These are phyloP conservation scores for Tolypocladium nubicola DNA, from an alignment of 2,329 filamentous ascomycete genomes.

Conservation along the genomic window DNA sequence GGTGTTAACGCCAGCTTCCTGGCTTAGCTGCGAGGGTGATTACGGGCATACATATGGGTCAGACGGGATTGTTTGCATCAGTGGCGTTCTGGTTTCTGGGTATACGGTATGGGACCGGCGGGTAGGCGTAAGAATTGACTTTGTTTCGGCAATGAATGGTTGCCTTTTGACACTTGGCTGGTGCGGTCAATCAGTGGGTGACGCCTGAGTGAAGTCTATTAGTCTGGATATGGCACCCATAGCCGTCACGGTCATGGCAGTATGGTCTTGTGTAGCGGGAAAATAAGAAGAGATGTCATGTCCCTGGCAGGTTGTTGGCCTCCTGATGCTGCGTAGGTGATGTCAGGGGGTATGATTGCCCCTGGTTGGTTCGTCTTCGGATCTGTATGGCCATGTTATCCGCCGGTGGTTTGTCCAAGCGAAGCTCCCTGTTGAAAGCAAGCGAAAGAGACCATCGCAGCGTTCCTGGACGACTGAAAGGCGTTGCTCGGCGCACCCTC, in stretches of 20 bases:
- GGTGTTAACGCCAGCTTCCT: constrained; percentile 52
- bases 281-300: no score
- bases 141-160: background rate
- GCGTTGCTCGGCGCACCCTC: background rate
- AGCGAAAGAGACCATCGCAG: background rate
- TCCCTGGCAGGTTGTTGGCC: background rate
- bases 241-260: no score
- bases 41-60: background rate
- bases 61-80: background rate
- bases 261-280: no score
- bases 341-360: no score
- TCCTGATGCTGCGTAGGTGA: no score
- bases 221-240: background rate
- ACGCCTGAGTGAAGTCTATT: background rate
- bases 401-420: background rate
- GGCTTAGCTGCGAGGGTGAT: constrained; percentile 18
- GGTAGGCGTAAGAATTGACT: background rate
- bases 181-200: background rate
- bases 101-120: background rate
- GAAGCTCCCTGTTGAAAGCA: no score
- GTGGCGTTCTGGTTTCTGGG: background rate
- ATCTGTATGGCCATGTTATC: background rate
- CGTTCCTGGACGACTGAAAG: background rate
- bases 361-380: no score
- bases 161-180: background rate